Conservation (phyloP, 129 eudicot species). For the Arctium minus region DNA sequence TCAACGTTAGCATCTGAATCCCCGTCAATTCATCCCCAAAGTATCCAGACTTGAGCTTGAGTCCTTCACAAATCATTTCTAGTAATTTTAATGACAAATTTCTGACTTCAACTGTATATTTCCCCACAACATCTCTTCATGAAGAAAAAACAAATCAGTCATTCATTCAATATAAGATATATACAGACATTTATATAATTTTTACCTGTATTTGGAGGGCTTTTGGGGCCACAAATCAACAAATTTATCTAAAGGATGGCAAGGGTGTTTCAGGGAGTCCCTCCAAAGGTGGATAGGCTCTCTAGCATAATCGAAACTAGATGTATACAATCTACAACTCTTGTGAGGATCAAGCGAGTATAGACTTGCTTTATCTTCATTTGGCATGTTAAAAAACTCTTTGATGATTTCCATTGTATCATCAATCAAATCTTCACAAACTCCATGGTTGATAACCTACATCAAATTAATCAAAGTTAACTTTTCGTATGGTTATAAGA, state of each 20-base stretch:
- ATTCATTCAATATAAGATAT: background rate
- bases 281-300: slow-evolving; percentile 29
- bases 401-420: slow-evolving; percentile 6
- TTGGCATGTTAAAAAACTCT: slow-evolving; percentile 21
- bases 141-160: background rate
- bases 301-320: slow-evolving; percentile 11
- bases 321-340: slow-evolving; percentile 7
- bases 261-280: slow-evolving; percentile 17
- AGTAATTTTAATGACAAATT: slow-evolving; percentile 38
- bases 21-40: slow-evolving; percentile 31
- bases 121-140: slow-evolving; percentile 33
- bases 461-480: background rate
- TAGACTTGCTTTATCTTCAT: slow-evolving; percentile 13
- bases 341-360: background rate
- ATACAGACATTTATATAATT: background rate
- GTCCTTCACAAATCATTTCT: slow-evolving; percentile 46
- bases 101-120: slow-evolving; percentile 31
- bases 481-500: background rate
- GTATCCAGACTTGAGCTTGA: slow-evolving; percentile 45
- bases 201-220: slow-evolving; percentile 21
- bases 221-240: slow-evolving; percentile 21
- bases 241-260: slow-evolving; percentile 10
- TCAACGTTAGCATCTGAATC: slow-evolving; percentile 29
- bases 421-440: slow-evolving; percentile 8
- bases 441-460: slow-evolving; percentile 36